phyloP scores from a whole-genome alignment of 2,329 filamentous ascomycete species.

The Fusarium sp. region DNA sequence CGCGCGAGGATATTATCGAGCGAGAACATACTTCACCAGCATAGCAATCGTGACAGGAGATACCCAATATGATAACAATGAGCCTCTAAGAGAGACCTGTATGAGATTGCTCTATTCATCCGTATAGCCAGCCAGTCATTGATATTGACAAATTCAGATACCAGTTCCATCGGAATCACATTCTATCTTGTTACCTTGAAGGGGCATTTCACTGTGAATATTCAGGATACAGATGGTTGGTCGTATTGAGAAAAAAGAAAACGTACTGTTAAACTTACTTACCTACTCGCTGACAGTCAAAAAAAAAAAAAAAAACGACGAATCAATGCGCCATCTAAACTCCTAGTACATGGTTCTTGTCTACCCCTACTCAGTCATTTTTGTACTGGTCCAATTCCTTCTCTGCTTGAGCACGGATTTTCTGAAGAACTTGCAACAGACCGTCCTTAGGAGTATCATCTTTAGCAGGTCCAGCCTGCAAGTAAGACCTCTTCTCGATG shows the following conservation, averaged over 20 bases:
- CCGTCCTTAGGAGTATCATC: neutral
- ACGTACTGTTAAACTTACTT: neutral
- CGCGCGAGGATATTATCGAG: conserved; percentile 82
- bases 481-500: neutral
- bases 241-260: neutral
- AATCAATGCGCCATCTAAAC: neutral
- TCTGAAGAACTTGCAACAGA: neutral
- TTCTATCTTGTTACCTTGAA: neutral
- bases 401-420: neutral
- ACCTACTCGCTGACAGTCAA: neutral
- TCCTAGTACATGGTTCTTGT: neutral
- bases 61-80: conserved; percentile 2
- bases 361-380: neutral
- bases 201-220: neutral
- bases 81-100: neutral
- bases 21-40: conserved; percentile 59
- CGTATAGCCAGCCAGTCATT: neutral
- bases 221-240: neutral
- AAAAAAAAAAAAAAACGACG: neutral
- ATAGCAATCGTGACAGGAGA: conserved; percentile 7
- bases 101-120: neutral
- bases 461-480: neutral
- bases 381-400: neutral
- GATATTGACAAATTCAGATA: neutral
- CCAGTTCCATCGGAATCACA: neutral